phyloP scores from a whole-genome alignment of 495 filamentous ascomycete species.

The Aspergillus diversus region DNA sequence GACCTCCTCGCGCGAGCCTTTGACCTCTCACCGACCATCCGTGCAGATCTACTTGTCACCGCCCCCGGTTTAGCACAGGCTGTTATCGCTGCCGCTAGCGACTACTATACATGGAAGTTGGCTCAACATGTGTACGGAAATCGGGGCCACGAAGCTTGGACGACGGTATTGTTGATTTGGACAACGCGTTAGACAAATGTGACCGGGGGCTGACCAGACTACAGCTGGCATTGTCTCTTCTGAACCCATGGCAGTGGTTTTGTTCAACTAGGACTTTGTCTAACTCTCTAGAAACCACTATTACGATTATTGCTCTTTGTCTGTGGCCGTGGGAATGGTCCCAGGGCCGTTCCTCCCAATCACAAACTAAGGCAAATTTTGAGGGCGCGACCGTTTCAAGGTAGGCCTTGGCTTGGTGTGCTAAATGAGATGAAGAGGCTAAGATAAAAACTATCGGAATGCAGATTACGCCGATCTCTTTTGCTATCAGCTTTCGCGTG shows the following conservation, averaged over 20 bases:
- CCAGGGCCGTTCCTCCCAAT: conserved; percentile 14
- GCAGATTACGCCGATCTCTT: conserved; percentile 66
- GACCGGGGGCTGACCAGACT: conserved; percentile 13
- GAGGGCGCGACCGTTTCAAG: neutral
- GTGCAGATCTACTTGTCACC: conserved; percentile 66
- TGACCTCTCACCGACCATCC: conserved; percentile 49
- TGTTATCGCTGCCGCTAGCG: conserved; percentile 73
- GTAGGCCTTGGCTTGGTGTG: conserved; percentile 20
- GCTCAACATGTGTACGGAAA: conserved; percentile 72
- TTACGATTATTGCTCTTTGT: conserved; percentile 79
- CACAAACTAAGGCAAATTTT: neutral
- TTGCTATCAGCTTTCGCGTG: conserved; percentile 80
- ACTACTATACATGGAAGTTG: conserved; percentile 89
- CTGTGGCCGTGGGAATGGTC: conserved; percentile 86
- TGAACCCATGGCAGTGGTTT: conserved; percentile 97
- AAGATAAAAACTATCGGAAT: neutral
- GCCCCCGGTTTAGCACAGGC: conserved; percentile 79
- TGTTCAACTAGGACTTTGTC: conserved; percentile 91
- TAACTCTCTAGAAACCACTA: conserved; percentile 86
- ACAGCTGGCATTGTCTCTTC: conserved; percentile 65
- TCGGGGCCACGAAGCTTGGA: conserved; percentile 64
- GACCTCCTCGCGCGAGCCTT: conserved; percentile 55
- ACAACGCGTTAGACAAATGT: neutral
- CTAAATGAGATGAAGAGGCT: neutral
- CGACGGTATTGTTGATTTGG: conserved; percentile 58